Conservation (phyloP, 2,329 filamentous ascomycete species). For the Fusarium concolor region DNA sequence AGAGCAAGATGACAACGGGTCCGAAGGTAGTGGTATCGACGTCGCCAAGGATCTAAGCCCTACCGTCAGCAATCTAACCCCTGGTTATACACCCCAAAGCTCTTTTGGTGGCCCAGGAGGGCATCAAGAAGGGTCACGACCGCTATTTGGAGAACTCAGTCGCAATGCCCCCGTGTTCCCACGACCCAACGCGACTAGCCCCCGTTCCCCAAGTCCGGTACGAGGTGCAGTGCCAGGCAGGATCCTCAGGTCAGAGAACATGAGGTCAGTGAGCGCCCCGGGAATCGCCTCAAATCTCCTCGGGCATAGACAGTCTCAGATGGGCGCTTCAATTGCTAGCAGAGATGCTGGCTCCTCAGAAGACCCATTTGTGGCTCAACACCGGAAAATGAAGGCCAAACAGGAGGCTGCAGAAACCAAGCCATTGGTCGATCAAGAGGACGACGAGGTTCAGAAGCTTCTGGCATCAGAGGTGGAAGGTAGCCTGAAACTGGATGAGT, state of each 20-base stretch:
- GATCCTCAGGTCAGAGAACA: conserved; percentile 60
- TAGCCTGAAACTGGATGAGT: conserved; percentile 73
- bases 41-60: conserved; percentile 73
- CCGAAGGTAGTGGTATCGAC: conserved; percentile 72
- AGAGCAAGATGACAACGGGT: conserved; percentile 62
- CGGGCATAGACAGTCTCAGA: conserved; percentile 53
- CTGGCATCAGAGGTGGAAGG: conserved; percentile 70
- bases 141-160: conserved; percentile 67
- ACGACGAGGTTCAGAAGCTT: conserved; percentile 73
- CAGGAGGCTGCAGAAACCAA: conserved; percentile 68
- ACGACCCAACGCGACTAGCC: conserved; percentile 66
- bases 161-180: conserved; percentile 65
- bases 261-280: conserved; percentile 70
- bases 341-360: conserved; percentile 53
- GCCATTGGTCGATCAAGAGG: conserved; percentile 74
- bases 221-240: conserved; percentile 67
- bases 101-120: conserved; percentile 66
- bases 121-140: conserved; percentile 56
- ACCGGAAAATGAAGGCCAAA: conserved; percentile 64
- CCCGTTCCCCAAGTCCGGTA: conserved; percentile 79
- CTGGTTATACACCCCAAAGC: conserved; percentile 67
- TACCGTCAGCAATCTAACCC: conserved; percentile 57
- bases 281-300: conserved; percentile 68
- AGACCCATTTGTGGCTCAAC: conserved; percentile 62
- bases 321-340: conserved; percentile 55